phyloP scores from a whole-genome alignment of 441 rosid genomes.

The Corymbia citriodora region DNA sequence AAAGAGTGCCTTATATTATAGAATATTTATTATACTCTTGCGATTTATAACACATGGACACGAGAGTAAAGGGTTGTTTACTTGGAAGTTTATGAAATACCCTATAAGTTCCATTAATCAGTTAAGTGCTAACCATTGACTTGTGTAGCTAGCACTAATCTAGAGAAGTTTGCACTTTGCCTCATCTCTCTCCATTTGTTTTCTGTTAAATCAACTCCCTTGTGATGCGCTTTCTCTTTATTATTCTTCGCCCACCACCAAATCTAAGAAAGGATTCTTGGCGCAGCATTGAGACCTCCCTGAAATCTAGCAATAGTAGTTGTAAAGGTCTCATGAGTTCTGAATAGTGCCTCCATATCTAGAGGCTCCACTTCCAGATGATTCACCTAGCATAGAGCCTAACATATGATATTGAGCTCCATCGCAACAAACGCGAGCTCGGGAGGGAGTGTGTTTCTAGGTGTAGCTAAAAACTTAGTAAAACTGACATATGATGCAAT shows the following conservation, averaged over 20 bases:
- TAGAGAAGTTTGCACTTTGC: neutral
- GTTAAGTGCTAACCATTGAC: neutral
- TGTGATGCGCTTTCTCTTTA: neutral
- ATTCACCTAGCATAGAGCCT: neutral
- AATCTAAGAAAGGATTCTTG: neutral
- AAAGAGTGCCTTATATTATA: neutral
- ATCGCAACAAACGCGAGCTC: neutral
- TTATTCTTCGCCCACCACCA: neutral
- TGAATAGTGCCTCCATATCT: neutral
- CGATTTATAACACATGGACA: neutral
- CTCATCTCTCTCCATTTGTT: neutral
- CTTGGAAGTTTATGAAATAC: neutral
- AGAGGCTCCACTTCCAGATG: neutral
- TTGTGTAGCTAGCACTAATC: neutral
- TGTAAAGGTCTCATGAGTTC: neutral
- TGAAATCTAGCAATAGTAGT: neutral
- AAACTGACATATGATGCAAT: neutral
- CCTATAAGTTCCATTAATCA: neutral
- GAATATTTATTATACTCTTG: neutral
- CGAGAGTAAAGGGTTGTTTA: neutral
- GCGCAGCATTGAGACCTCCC: neutral
- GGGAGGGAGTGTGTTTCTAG: neutral
- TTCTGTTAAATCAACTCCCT: neutral
- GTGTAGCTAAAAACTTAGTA: neutral
- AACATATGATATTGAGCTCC: neutral